Base-by-base conservation (phyloP, 495 filamentous ascomycete species). In the Glarea lozoyensis region DNA sequence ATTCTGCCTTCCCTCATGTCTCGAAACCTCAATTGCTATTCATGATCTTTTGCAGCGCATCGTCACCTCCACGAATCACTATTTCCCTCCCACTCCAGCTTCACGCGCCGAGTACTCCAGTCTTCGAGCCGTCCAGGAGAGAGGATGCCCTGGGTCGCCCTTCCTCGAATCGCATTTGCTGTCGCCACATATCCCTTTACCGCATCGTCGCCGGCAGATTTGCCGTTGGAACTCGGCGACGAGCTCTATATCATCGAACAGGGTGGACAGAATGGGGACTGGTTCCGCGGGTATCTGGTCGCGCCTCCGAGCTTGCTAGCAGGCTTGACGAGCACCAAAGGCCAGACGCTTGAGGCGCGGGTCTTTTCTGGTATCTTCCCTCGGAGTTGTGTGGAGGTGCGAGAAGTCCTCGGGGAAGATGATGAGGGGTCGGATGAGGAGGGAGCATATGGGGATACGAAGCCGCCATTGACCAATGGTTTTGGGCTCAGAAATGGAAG, bases 231-330 rank as follows among this genome's bases (percentile, higher is more conserved):
- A 63, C 81, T 98, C 20, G 92, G 92, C 57, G 92, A 98, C 72
- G 92, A 97, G 62, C 70, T 98, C 40, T 98, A 98, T 64, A 94
- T 98, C 43, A 95, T 98, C 57, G 92, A 98, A 66, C 86, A 95
- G 62, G 81, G 82, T n/a, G 89, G 88, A 2, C 63, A 60, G 17
- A 75, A 93, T 63, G 84, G 81, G 49, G 74, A 86, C 55, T 98
- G 93, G 93, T 88, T 85, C 56, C 81, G 92, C 12, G 92, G 92
- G 30, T 98, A 98, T 64, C 73, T 98, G 35, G 81, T 97, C 45
- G 86, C 90, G 55, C 92, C 92, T 6, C 93, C 93, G 4, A 94
- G 86, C 35, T 67, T 98, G 50, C 76, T 97, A 37, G 86, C 92
- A 13, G 93, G 90, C 25, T 70, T 98, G 53, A 97, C 93, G 4